A percentile compares a stretch with the other conserved stretches of the same genome.
phyloP scores from a whole-genome alignment of 805 yeast genomes.

The Barnettozyma botsteinii region DNA sequence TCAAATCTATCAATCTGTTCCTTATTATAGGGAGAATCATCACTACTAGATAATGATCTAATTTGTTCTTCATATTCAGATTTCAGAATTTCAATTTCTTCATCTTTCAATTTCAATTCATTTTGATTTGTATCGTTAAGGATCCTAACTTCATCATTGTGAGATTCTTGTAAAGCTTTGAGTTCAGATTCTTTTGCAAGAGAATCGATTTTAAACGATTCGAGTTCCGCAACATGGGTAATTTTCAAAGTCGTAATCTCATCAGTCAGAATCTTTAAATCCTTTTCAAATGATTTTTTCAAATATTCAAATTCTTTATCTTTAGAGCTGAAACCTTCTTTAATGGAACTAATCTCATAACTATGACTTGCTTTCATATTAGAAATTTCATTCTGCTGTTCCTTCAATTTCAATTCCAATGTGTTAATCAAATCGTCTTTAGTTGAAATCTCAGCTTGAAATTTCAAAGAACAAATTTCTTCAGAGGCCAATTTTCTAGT shows the following conservation, averaged over 20 bases:
- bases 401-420: neutral
- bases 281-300: constrained; percentile 6
- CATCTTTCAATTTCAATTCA: neutral
- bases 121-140: neutral
- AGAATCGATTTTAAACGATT: neutral
- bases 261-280: constrained; percentile 3
- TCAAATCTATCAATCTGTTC: constrained; percentile 4
- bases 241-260: constrained; percentile 5
- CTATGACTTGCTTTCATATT: neutral
- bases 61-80: constrained; percentile 1
- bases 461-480: neutral
- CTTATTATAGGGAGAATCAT: constrained; percentile 1
- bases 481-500: neutral
- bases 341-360: neutral
- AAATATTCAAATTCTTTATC: constrained; percentile 8
- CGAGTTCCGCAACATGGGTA: constrained; percentile 1
- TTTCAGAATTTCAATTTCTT: neutral
- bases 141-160: neutral
- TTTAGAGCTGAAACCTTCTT: neutral
- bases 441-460: neutral
- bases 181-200: neutral
- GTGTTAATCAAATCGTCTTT: neutral
- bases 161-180: neutral
- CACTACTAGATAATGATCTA: neutral
- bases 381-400: neutral